Base-by-base conservation (phyloP, 371 early-diverging fungal species). In the Circinella umbellata region DNA sequence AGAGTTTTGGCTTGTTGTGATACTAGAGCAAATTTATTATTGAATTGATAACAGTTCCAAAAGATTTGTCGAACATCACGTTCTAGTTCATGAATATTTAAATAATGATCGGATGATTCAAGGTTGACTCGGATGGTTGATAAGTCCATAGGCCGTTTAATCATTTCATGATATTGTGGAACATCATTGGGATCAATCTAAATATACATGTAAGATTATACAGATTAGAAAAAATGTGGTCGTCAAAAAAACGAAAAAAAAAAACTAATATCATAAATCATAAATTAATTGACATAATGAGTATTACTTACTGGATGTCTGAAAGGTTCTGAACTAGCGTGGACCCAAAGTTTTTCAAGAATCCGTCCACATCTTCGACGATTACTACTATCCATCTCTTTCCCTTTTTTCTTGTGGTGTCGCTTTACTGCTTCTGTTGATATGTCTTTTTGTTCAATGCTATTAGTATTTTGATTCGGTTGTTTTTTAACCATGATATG, bases 91-190 rank as follows among this genome's bases (percentile, higher is more conserved):
- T 81, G 77, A 17, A 86, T 71, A 0, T 66, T 74, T 1, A 72
- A 14, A 59, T 92, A 91, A 49, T 70, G 53, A 34, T 72, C 74
- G 2, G 65, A 27, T 27, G 27, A 27, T 5, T 94, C 94, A 7
- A 99, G 76, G 39, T 92, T 94, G 57, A 80, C 82, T 66, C 87
- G 87, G 46, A 99, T 89, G 0, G 98, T 95, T 15, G 88, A 84
- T 38, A 98, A 66, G 72, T 99, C 99, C 99, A 99, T 99, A 4
- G 99, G 99, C 51, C 91, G 70, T 61, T 93, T 96, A 70, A 99
- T 91, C 46, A 98, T 83, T 1, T 90, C 87, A 42, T 86, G 86
- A 77, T 99, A 99, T 59, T 88, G 87, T 3, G 99, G 99, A 39
- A 98, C 94, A 62, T 77, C 80, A 20, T 75, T 72, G 18, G 93